Base-by-base conservation (phyloP, 129 eudicot species). In the Oenanthe sinensis region DNA sequence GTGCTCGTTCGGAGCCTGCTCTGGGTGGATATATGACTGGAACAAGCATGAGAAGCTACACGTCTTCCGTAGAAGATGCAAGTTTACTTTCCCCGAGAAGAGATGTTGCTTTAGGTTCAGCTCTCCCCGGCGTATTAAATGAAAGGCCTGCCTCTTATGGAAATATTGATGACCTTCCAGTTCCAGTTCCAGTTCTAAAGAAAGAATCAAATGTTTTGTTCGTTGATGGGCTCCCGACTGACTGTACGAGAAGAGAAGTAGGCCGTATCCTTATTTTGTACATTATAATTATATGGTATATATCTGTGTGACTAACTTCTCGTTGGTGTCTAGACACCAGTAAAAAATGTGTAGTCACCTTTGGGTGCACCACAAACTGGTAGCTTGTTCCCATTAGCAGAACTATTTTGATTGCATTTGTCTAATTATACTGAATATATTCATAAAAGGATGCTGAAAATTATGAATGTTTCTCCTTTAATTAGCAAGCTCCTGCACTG, bases 211-310 rank as follows among this genome's bases (percentile, higher is more conserved):
- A 89, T 62, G 81, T 93, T 54, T 85, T 93, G 71, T 93, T 93
- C 79, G 96, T 93, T 74, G 98, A 93, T 84, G 92, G 90, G 67
- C 98, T 93, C 63, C 98, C 98, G 7, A 86, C 81, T 74, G 98
- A 90, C 48, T 90, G 96, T 83, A 74, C 96, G 26, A 87, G 98
- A 79, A 87, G 98, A 83, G 98, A 93, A 90, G 86, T 89, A 72
- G 92, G 96, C 13, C 97, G 97, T 92, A 92, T 92, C 97, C 96
- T 92, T 83, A 3, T 4, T 36, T 33, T 71, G 22, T 74, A 28
- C 40, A 28, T 72, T 6, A 68, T 17, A 55, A 33, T 17, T 52
- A 10, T 52, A 16, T 37, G 28, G 39, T 10, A 2, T n/a, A 26
- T 71, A 28, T 72, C 40, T 71, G 33, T 15, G 45, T 63, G 74